These are phyloP conservation scores for Trichoderma reesei DNA, from an alignment of 495 filamentous ascomycete species.

Conservation along the genomic window DNA sequence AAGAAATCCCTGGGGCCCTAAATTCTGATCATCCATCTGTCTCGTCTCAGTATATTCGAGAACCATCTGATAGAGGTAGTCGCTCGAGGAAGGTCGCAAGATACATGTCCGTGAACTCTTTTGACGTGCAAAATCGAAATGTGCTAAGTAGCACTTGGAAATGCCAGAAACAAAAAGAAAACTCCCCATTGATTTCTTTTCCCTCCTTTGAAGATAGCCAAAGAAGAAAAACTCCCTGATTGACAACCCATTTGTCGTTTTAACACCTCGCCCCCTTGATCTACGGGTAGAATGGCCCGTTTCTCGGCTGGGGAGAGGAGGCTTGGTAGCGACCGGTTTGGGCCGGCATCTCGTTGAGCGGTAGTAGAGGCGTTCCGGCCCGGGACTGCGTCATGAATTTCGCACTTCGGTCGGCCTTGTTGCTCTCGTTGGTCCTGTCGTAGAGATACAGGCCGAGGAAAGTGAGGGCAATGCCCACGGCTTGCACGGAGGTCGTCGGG, in stretches of 20 bases:
- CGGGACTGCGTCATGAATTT: conserved; percentile 37
- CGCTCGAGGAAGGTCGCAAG: too few relatives aligned
- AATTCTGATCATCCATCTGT: too few relatives aligned
- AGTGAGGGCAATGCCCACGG: conserved; percentile 73
- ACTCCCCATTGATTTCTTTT: not conserved
- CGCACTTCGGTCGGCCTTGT: conserved; percentile 67
- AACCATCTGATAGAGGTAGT: too few relatives aligned
- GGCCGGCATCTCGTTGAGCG: conserved; percentile 37
- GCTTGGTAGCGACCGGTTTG: not conserved
- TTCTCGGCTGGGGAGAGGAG: not conserved
- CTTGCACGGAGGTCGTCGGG: conserved; percentile 72
- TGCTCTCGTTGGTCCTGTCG: conserved; percentile 79
- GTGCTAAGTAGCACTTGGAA: too few relatives aligned
- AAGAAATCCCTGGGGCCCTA: too few relatives aligned
- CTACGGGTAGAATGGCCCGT: not conserved
- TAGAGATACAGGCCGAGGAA: conserved; percentile 94
- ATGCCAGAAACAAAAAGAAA: not conserved
- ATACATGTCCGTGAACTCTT: too few relatives aligned
- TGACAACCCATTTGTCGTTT: too few relatives aligned
- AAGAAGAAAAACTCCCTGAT: not conserved
- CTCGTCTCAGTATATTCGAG: too few relatives aligned
- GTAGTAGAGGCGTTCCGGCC: conserved; percentile 52
- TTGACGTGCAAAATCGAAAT: too few relatives aligned
- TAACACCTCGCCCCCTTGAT: too few relatives aligned
- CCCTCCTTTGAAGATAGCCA: too few relatives aligned